Percentiles rank a stretch among this genome's conserved stretches.
These are phyloP conservation scores for Ophiosphaerella herpotricha DNA, from an alignment of 2,329 filamentous ascomycete genomes.

Conservation along the genomic window DNA sequence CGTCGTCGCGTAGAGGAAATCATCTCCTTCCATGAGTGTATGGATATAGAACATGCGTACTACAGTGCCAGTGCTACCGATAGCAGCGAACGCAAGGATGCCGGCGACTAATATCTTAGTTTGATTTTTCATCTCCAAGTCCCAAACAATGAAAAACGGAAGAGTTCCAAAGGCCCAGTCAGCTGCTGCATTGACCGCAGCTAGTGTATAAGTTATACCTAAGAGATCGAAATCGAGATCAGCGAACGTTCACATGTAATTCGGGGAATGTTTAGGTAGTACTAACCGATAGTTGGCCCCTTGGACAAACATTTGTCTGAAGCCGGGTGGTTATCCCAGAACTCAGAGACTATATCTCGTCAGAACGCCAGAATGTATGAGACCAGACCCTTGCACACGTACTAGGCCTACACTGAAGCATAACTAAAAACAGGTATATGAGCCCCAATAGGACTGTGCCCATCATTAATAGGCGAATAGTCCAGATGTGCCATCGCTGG, in stretches of 20 bases:
- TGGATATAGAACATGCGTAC: slow-evolving; percentile 53
- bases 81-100: slow-evolving; percentile 56
- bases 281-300: slow-evolving; percentile 48
- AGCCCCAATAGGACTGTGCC: slow-evolving; percentile 52
- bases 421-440: slow-evolving; percentile 56
- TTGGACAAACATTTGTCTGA: slow-evolving; percentile 50
- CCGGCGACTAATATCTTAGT: slow-evolving; percentile 59
- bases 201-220: slow-evolving; percentile 53
- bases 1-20: slow-evolving; percentile 51
- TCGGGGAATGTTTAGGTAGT: no score
- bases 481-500: slow-evolving; percentile 50
- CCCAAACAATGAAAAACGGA: slow-evolving; percentile 58
- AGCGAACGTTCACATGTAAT: no score
- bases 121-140: slow-evolving; percentile 58
- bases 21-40: slow-evolving; percentile 46
- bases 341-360: slow-evolving; percentile 46
- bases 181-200: slow-evolving; percentile 33
- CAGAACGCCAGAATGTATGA: neutral
- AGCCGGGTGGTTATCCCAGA: slow-evolving; percentile 53
- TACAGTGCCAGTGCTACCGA: slow-evolving; percentile 58
- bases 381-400: neutral
- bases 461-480: slow-evolving; percentile 55
- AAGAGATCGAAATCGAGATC: slow-evolving; percentile 18
- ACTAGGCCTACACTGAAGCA: slow-evolving; percentile 59
- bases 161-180: slow-evolving; percentile 43